Base-by-base conservation (phyloP, 257 asterid species). In the Thymus mandschuricus region DNA sequence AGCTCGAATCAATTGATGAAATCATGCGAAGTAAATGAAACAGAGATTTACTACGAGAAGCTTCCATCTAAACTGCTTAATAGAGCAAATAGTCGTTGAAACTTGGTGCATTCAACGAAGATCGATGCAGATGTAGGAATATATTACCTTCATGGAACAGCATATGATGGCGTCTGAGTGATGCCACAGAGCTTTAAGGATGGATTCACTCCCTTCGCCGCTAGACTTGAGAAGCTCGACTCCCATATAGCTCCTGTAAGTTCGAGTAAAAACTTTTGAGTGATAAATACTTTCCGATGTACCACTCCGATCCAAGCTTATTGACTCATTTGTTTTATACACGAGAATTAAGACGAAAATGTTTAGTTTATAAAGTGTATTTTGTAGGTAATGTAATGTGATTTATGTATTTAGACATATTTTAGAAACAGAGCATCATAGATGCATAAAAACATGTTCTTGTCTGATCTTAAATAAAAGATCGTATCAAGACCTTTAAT, bases 141-240 rank as follows among this genome's bases (percentile, higher is more conserved):
- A 29, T n/a, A 4, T 60, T 74, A 89, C 98, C 96, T 92, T 92
- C 63, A 88, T 69, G 56, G 98, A 92, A 84, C 95, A 92, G 85
- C 98, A 92, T 81, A 92, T 71, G 58, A 89, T 84, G 75, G 98
- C 96, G 61, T 92, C 98, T 0, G 93, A 83, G 82, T 86, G 90
- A 74, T 87, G 88, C 98, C 98, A 92, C 6, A 92, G 72, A 44
- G 88, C 82, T 79, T 89, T 92, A 62, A 92, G 96, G 49, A 86
- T 81, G 33, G 87, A 81, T 72, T 92, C 94, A 74, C 79, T 91
- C 73, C 92, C 92, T 71, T 92, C 98, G 7, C 88, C 85, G 12
- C 64, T 70, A 10, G 80, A 69, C 79, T 86, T 92, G 50, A 89
- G 89, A 67, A 92, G 93, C 68, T 89, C 98, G 66, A 78, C 76